Base-by-base conservation (phyloP, 495 filamentous ascomycete genomes). In the Aspergillus sclerotioniger region DNA sequence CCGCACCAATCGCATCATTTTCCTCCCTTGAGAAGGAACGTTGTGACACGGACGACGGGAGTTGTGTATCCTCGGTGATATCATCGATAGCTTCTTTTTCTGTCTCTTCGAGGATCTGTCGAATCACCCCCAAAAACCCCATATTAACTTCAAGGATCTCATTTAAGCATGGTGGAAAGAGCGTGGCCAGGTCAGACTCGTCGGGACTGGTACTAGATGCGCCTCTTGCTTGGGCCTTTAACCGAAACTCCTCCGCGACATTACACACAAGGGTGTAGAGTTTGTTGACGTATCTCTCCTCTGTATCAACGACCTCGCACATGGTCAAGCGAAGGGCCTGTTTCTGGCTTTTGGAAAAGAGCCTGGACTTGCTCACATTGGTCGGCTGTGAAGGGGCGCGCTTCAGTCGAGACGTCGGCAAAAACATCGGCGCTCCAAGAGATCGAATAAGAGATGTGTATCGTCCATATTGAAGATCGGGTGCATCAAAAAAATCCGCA, bases 231-330 rank as follows among this genome's bases (percentile, higher is more conserved):
- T 80, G 87, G 9, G 87, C 86, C 53, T 84, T 89, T 60, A 81
- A 70, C 33, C 85, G 86, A 65, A 89, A 91, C 51, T 93, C 89
- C 51, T 84, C 82, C 19, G 82, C 82, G 16, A 96, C 82, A 59
- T 84, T 84, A 52, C 89, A 85, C 44, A 95, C 85, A 47, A 98
- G 76, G 46, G 92, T 87, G 59, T 88, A 84, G 35, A 98, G 63
- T 66, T 96, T 96, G 66, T 80, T 76, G 32, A 98, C 91, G 71
- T 97, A 99, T 64, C 90, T 85, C 65, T 93, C 90, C 72, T 99
- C 94, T 0, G 94, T 99, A 63, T 96, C 90, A 25, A 96, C 82
- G 56, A 98, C 67, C 69, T 99, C 94, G 61, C 86, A 89, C 85
- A 99, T 88, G 66, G 96, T 92, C 59, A 90, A 84, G 51, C 92